Percentiles rank a stretch among this genome's conserved stretches.
Conservation (phyloP, 768 basidiomycete genomes). For the Lenzites betulinus region DNA sequence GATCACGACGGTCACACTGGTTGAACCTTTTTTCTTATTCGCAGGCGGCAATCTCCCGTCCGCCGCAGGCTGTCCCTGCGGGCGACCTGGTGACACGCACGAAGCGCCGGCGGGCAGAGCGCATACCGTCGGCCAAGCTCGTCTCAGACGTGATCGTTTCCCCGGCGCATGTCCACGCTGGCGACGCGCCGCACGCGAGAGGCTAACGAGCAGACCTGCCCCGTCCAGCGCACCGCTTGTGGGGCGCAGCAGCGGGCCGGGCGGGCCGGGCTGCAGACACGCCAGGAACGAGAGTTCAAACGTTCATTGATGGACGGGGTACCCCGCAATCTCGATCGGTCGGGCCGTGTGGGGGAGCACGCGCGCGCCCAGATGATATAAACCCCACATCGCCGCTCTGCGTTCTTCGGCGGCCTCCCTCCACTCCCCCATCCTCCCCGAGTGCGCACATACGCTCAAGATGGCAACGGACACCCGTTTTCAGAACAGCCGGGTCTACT, state of each 20-base stretch:
- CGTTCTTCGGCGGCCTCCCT: conserved; percentile 14
- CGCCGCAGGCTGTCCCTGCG: not conserved
- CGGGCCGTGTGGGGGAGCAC: conserved; percentile 14
- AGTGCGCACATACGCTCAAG: conserved; percentile 1
- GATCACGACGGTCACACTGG: no score
- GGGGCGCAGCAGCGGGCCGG: not conserved
- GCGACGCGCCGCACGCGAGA: no score
- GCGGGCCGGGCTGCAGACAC: not conserved
- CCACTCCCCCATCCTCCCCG: conserved; percentile 1
- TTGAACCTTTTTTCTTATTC: not conserved
- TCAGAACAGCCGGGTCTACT: conserved; percentile 68
- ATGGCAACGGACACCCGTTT: conserved; percentile 29
- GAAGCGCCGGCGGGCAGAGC: not conserved
- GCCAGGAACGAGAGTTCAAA: not conserved
- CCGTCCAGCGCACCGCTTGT: not conserved
- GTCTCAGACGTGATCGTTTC: not conserved
- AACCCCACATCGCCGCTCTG: conserved; percentile 1
- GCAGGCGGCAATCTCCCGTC: not conserved
- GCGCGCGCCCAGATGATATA: conserved; percentile 6
- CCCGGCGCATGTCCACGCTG: not conserved
- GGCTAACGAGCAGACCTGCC: no score
- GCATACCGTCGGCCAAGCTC: not conserved
- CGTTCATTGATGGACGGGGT: not conserved
- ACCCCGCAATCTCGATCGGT: conserved; percentile 25
- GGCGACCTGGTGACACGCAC: not conserved